Percentiles rank a stretch among this genome's conserved stretches.
Conservation (phyloP, 208 protist species). For the Plasmodiophora brassicae region DNA sequence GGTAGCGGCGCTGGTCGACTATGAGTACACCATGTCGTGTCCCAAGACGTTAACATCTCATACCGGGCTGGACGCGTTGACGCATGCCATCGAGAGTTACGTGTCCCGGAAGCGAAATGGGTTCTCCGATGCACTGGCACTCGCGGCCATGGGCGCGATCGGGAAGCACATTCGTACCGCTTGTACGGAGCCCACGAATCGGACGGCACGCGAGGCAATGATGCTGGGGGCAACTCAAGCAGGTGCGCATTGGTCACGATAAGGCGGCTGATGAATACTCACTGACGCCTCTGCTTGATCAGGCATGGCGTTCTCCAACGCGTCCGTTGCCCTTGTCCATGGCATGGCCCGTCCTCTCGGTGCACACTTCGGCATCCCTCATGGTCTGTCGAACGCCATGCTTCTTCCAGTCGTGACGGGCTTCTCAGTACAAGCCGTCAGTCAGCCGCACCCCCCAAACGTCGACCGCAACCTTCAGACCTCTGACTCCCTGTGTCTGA, state of each 20-base stretch:
- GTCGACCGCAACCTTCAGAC: background rate
- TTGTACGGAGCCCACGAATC: background rate
- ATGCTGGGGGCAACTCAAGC: slow-evolving; percentile 24
- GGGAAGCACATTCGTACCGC: slow-evolving; percentile 44
- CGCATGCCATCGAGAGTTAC: slow-evolving; percentile 55
- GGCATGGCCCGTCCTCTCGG: slow-evolving; percentile 47
- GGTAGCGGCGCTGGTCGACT: slow-evolving; percentile 50
- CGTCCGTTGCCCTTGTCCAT: slow-evolving; percentile 55
- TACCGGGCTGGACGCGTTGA: slow-evolving; percentile 57
- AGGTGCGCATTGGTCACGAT: background rate
- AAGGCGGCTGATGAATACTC: background rate
- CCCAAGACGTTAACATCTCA: slow-evolving; percentile 42
- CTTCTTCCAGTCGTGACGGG: slow-evolving; percentile 31
- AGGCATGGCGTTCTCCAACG: slow-evolving; percentile 58
- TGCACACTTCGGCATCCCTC: slow-evolving; percentile 35
- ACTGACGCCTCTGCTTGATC: no score
- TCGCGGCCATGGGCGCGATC: slow-evolving; percentile 49
- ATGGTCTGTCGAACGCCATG: slow-evolving; percentile 52
- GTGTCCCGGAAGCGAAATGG: slow-evolving; percentile 48
- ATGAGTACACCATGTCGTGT: slow-evolving; percentile 41
- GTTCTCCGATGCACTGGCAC: slow-evolving; percentile 47
- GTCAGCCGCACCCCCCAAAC: background rate
- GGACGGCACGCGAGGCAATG: slow-evolving; percentile 36
- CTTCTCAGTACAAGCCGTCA: background rate
- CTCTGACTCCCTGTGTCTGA: background rate